Conservation (phyloP, 192 early-diverging fungal genomes). For the Phlyctochytrium arcticum region DNA sequence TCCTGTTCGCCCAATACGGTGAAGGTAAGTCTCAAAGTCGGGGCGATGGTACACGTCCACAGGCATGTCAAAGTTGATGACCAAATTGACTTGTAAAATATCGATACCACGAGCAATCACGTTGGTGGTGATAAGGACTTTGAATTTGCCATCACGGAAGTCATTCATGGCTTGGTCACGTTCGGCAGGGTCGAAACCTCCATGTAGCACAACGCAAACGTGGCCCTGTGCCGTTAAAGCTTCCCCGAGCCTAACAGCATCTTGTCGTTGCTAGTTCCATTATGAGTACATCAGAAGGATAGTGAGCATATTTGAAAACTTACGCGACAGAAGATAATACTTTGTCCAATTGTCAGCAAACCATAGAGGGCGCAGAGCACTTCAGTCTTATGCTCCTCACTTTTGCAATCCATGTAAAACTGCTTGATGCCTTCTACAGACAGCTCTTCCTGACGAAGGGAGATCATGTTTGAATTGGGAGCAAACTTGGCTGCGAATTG, state of each 20-base stretch:
- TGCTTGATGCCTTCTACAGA: constrained; percentile 93
- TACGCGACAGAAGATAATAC: constrained; percentile 92
- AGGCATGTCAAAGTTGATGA: constrained; percentile 97
- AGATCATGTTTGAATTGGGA: constrained; percentile 81
- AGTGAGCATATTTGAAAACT: neutral
- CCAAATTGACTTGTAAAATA: constrained; percentile 89
- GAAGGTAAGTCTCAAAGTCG: constrained; percentile 93
- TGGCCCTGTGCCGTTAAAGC: constrained; percentile 81
- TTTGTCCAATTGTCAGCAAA: constrained; percentile 89
- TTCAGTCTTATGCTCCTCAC: constrained; percentile 68
- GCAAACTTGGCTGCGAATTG: constrained; percentile 78
- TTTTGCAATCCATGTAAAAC: constrained; percentile 92
- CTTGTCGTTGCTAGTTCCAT: constrained; percentile 54
- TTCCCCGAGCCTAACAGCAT: constrained; percentile 73
- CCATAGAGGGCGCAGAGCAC: constrained; percentile 52
- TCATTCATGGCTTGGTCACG: constrained; percentile 91
- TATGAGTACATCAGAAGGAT: neutral
- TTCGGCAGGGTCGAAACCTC: constrained; percentile 66
- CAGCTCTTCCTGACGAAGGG: constrained; percentile 80
- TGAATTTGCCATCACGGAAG: constrained; percentile 83
- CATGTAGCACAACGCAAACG: constrained; percentile 78
- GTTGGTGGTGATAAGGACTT: constrained; percentile 96
- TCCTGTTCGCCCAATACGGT: constrained; percentile 97
- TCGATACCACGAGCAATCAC: constrained; percentile 98
- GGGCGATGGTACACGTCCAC: constrained; percentile 57